Percentiles rank a stretch among this genome's conserved stretches.
These are phyloP conservation scores for Pseudohalonectria lignicola DNA, from an alignment of 2,329 filamentous ascomycete genomes.

Conservation along the genomic window DNA sequence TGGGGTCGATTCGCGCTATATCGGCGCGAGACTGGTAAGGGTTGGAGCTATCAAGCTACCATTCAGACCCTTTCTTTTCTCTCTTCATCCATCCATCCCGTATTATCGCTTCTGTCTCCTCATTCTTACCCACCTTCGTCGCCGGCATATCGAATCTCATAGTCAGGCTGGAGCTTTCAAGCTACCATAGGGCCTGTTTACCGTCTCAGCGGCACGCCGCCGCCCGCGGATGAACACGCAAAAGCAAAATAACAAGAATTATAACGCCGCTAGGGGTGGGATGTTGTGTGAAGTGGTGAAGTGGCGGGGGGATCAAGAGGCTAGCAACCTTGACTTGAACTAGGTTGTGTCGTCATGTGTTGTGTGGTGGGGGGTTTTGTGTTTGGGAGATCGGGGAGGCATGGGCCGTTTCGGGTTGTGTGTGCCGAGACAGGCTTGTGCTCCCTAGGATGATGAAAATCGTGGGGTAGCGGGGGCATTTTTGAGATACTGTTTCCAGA, in stretches of 20 bases:
- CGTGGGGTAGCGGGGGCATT: too few species aligned
- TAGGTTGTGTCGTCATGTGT: too few species aligned
- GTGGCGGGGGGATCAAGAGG: background rate
- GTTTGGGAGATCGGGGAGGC: too few species aligned
- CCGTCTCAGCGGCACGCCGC: conserved; percentile 10
- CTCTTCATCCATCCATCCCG: conserved; percentile 16
- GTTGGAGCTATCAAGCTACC: conserved; percentile 39
- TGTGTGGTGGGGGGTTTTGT: too few species aligned
- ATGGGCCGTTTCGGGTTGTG: too few species aligned
- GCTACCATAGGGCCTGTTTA: conserved; percentile 45
- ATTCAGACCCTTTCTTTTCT: conserved; percentile 29
- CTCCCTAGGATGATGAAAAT: too few species aligned
- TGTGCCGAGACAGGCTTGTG: too few species aligned
- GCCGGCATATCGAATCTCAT: too few species aligned
- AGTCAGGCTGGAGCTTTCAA: conserved; percentile 53
- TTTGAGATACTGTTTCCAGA: too few species aligned
- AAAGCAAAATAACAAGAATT: conserved; percentile 6
- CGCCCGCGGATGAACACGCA: conserved; percentile 1
- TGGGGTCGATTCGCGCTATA: background rate
- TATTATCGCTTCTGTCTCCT: conserved; percentile 10
- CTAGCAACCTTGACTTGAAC: too few species aligned
- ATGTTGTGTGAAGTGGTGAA: conserved; percentile 2
- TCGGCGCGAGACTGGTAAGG: conserved; percentile 12
- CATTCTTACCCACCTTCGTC: conserved; percentile 8
- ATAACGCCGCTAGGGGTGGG: conserved; percentile 8